Evolutionary conservation across 2,329 filamentous ascomycete genomes (phyloP).

Genomic region (Verruconis gallopava): DNA sequence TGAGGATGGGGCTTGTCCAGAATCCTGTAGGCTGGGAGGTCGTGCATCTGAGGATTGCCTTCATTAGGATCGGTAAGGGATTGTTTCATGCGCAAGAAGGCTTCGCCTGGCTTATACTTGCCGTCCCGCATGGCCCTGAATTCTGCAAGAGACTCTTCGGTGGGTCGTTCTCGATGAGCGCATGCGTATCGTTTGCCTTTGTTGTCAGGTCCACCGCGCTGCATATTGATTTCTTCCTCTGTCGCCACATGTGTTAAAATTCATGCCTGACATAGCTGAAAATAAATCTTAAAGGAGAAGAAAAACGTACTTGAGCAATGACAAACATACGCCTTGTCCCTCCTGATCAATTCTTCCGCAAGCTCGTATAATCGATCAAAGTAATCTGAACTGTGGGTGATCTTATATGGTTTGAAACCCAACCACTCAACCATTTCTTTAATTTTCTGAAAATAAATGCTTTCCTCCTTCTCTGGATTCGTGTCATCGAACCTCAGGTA

Average conservation of each 20-base stretch:
- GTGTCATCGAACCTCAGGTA: constrained; percentile 84
- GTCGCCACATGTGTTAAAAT: constrained; percentile 17
- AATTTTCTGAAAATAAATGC: constrained; percentile 81
- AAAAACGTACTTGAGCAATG: constrained; percentile 51
- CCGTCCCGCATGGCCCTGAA: constrained; percentile 87
- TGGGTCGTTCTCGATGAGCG: constrained; percentile 59
- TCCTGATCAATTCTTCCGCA: constrained; percentile 68
- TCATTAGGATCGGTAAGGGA: constrained; percentile 48
- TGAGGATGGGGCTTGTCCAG: constrained; percentile 65
- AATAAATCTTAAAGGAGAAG: not conserved
- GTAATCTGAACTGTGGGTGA: constrained; percentile 85
- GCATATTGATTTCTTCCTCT: constrained; percentile 71
- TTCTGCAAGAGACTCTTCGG: constrained; percentile 65
- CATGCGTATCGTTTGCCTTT: constrained; percentile 64
- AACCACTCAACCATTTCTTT: constrained; percentile 80
- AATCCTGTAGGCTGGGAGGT: constrained; percentile 81
- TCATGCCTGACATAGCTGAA: not conserved
- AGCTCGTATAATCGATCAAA: constrained; percentile 80
- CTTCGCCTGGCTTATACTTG: constrained; percentile 73
- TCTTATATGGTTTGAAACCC: constrained; percentile 62
- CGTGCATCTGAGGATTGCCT: constrained; percentile 93
- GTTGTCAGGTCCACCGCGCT: constrained; percentile 65
- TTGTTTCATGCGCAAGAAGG: constrained; percentile 88
- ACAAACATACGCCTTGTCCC: constrained; percentile 67
- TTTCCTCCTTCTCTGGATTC: constrained; percentile 86